Percentiles rank a stretch among this genome's conserved stretches.
phyloP scores from a whole-genome alignment of 768 basidiomycete genomes.

The Lanmaoa pseudosensibilis region DNA sequence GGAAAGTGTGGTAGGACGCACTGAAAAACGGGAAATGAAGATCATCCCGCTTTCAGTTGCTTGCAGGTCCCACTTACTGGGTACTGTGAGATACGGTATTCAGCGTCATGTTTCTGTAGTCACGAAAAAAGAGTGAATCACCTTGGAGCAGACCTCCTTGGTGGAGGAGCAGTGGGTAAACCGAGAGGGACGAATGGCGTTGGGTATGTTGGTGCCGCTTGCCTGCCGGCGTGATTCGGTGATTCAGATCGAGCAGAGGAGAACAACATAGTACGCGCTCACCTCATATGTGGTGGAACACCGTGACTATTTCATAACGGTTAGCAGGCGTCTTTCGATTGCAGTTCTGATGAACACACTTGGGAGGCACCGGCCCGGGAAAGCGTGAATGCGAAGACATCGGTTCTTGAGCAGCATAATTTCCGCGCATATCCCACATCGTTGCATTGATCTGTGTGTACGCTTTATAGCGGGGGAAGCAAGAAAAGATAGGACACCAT shows the following conservation, averaged over 20 bases:
- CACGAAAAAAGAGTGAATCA: conserved; percentile 9
- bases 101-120: conserved; percentile 3
- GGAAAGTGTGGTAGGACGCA: conserved; percentile 28
- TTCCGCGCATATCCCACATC: conserved; percentile 31
- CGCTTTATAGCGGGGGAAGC: conserved; percentile 34
- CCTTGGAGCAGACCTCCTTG: conserved; percentile 21
- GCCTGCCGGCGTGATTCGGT: conserved; percentile 19
- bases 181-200: conserved; percentile 23
- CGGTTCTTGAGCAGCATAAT: conserved; percentile 12
- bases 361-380: conserved; percentile 5
- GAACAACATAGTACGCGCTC: neutral
- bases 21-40: conserved; percentile 20
- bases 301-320: conserved; percentile 6
- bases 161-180: conserved; percentile 16
- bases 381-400: conserved; percentile 15
- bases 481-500: conserved; percentile 31
- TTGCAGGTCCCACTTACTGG: conserved; percentile 25
- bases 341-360: conserved; percentile 16
- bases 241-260: neutral
- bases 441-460: conserved; percentile 34
- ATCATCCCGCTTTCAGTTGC: conserved; percentile 4
- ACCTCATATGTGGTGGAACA: conserved; percentile 17
- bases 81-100: conserved; percentile 12
- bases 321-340: neutral
- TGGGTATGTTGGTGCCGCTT: conserved; percentile 13